These are phyloP conservation scores for Ustilago curta DNA, from an alignment of 1,284 basidiomycete genomes.

Conservation along the genomic window DNA sequence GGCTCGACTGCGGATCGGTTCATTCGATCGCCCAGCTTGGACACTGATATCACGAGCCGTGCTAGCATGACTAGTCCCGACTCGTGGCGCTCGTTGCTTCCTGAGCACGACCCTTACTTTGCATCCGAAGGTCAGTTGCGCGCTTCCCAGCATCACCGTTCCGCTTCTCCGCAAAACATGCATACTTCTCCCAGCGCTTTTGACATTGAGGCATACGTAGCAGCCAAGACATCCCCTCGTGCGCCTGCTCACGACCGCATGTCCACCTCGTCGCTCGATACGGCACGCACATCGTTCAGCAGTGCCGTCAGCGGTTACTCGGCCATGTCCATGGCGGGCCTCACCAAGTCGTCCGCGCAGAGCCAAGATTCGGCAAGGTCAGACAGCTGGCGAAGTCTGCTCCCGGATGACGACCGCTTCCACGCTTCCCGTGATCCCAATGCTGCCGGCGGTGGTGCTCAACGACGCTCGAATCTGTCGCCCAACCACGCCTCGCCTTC, in stretches of 20 bases:
- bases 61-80: conserved; percentile 50
- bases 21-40: conserved; percentile 15
- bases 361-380: conserved; percentile 15
- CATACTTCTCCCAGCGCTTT: conserved; percentile 11
- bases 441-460: background rate
- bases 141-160: conserved; percentile 13
- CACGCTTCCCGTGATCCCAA: conserved; percentile 22
- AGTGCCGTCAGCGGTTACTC: conserved; percentile 46
- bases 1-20: background rate
- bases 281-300: conserved; percentile 45
- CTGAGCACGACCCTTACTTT: conserved; percentile 59
- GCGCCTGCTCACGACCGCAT: conserved; percentile 17
- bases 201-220: conserved; percentile 30
- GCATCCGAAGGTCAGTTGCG: conserved; percentile 32
- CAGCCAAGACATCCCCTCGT: conserved; percentile 31
- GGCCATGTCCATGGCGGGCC: conserved; percentile 40
- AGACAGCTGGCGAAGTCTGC: conserved; percentile 51
- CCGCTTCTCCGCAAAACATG: conserved; percentile 29
- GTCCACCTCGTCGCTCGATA: conserved; percentile 32
- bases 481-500: conserved; percentile 29
- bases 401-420: conserved; percentile 47
- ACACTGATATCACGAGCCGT: conserved; percentile 14
- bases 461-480: conserved; percentile 11
- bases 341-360: conserved; percentile 12
- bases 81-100: conserved; percentile 57